Evolutionary conservation across 1,284 basidiomycete genomes (phyloP).

Genomic region (Mycosarcoma maydis): DNA sequence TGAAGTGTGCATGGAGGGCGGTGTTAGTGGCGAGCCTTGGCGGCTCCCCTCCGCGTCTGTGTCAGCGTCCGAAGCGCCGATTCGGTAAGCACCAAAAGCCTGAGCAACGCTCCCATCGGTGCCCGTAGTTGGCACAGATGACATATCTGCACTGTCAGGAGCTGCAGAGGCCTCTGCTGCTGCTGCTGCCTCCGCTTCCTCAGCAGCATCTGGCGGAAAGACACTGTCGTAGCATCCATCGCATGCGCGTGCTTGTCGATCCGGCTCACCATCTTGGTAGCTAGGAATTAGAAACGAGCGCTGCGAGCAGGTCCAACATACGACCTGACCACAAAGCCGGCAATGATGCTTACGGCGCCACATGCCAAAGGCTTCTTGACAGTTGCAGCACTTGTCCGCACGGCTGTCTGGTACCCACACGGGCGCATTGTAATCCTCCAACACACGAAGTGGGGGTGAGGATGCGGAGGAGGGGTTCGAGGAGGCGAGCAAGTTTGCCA

Average conservation of each 20-base stretch:
- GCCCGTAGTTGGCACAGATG: constrained; percentile 25
- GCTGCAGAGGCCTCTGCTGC: neutral
- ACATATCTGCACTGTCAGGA: constrained; percentile 35
- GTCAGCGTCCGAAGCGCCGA: constrained; percentile 13
- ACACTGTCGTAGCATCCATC: constrained; percentile 85
- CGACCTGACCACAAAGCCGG: constrained; percentile 84
- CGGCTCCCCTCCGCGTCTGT: constrained; percentile 20
- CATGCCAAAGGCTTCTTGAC: constrained; percentile 80
- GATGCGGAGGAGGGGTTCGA: constrained; percentile 16
- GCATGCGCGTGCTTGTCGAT: constrained; percentile 80
- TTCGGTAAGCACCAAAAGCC: constrained; percentile 12
- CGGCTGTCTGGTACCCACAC: constrained; percentile 90
- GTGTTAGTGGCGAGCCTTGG: constrained; percentile 32
- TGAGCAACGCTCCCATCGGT: constrained; percentile 35
- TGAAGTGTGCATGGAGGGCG: constrained; percentile 10
- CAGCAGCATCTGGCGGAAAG: constrained; percentile 70
- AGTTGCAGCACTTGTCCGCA: constrained; percentile 83
- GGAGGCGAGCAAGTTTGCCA: constrained; percentile 35
- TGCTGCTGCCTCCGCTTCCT: constrained; percentile 17
- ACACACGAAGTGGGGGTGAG: constrained; percentile 60
- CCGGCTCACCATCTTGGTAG: constrained; percentile 58
- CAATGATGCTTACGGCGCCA: constrained; percentile 87
- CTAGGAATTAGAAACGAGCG: constrained; percentile 64
- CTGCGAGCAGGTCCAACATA: constrained; percentile 77
- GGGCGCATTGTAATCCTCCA: constrained; percentile 88